Evolutionary conservation across 2,329 filamentous ascomycete species (phyloP), one percentile per base, ranked within the genome.

Genomic region (Knufia fluminis): DNA sequence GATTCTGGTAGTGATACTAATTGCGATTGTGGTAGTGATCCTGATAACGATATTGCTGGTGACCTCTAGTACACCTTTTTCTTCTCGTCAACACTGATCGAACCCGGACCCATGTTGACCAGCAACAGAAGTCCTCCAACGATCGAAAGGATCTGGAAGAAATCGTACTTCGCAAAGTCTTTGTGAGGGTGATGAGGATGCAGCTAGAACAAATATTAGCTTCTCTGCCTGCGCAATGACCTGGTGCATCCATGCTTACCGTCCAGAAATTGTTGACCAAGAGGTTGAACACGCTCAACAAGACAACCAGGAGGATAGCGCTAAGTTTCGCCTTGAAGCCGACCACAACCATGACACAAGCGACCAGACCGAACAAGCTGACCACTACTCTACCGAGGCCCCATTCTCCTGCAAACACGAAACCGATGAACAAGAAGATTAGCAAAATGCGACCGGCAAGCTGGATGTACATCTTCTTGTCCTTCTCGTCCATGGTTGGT

Each of bases 261-360:
- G 90, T 97, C 92, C 92, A 98, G 77, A 96, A 98, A 80, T 97
- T 98, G 82, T 98, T 98, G 62, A 97, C 92, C 57, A 97, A 69
- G 40, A 98, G 70, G 70, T 98, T 98, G 77, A 98, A 98, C 57
- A 96, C 74, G 72, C 90, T 96, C 63, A 98, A 75, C 62, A 98
- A 89, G 52, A 98, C 80, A 24, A 98, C 92, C 59, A 98, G 75
- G 61, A 98, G 85, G 48, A 92, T 90, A 36, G 92, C 92, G 69
- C 90, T 96, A 76, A 89, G 94, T 81, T 98, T 98, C 64, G 92
- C 91, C 82, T 98, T 98, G 82, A 98, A 98, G 39, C 92, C 92
- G 57, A 98, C 92, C 47, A 96, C 87, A 54, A 98, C 92, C 92
- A 98, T 98, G 62, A 98, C 78, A 64, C 90, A 97, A 54, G 92